Base-by-base conservation (phyloP, 495 filamentous ascomycete genomes). In the Apodospora peruviana region DNA sequence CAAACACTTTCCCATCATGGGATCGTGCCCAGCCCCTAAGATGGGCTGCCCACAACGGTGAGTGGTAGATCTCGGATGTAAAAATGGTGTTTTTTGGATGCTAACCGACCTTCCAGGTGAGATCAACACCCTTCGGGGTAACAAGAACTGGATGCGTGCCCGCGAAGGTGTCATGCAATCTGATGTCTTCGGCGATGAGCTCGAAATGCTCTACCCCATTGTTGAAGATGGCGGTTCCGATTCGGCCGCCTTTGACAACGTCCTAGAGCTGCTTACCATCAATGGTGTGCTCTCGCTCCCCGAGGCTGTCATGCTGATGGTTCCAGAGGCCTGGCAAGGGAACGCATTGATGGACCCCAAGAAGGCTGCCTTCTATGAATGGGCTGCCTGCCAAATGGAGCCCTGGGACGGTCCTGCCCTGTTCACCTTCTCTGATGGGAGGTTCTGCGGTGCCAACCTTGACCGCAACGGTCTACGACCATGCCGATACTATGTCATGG, bases 101-200 rank as follows among this genome's bases (percentile, higher is more conserved):
- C 66, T 79, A 69, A 80, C 57, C 10, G 21, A 48, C 39, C 16
- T 29, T 38, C 18, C 60, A 83, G 74, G 77, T 74, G 93, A 99
- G 70, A 97, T 99, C 56, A 99, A 99, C 67, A 99, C 93, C 3
- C 75, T 99, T 53, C 87, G 93, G 57, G 93, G 93, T 41, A 99
- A 99, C 75, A 99, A 99, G 79, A 99, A 99, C 73, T 99, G 94
- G 93, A 99, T 99, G 93, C 83, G 93, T 48, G 91, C 93, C 43
- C 85, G 93, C 64, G 93, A 99, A 66, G 94, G 93, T 67, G 86
- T 96, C 45, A 87, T 99, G 76, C 85, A 87, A 60, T 97, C 94
- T 5, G 82, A 88, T 36, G 79, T 95, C 45, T 97, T 99, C 59
- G 88, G 87, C 42, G 90, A 95, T 23, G 91, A 96, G 65, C 84